These are phyloP conservation scores for Allium cepa DNA, from an alignment of 106 monocot genomes.

Conservation along the genomic window DNA sequence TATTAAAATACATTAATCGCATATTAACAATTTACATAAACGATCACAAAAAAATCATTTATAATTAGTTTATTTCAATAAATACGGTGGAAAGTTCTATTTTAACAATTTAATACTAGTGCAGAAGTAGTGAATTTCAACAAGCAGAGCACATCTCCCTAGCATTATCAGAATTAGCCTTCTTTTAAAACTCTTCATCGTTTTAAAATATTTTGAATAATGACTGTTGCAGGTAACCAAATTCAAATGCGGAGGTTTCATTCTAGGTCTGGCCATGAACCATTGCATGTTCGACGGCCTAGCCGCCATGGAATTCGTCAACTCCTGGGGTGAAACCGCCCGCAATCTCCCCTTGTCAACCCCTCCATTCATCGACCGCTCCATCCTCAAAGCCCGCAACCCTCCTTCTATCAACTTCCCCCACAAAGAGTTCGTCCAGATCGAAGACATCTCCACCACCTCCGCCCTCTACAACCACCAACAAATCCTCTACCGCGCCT, in stretches of 20 bases:
- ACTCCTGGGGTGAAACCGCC: constrained; percentile 75
- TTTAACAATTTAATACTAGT: too few relatives aligned
- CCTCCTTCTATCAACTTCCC: constrained; percentile 40
- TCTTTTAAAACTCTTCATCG: too few relatives aligned
- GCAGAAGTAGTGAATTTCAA: too few relatives aligned
- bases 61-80: too few relatives aligned
- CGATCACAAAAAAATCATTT: too few relatives aligned
- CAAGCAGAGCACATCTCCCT: too few relatives aligned
- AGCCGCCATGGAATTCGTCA: constrained; percentile 81
- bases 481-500: constrained; percentile 43
- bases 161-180: too few relatives aligned
- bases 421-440: constrained; percentile 63
- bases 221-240: constrained; percentile 44
- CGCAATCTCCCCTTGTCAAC: constrained; percentile 38
- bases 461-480: constrained; percentile 32
- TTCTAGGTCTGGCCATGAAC: constrained; percentile 72
- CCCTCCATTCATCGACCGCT: constrained; percentile 58
- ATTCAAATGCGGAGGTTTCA: constrained; percentile 79
- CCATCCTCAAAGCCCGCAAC: constrained; percentile 32
- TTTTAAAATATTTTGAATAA: too few relatives aligned
- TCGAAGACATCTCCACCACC: constrained; percentile 44
- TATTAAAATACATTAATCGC: too few relatives aligned
- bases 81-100: too few relatives aligned
- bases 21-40: too few relatives aligned
- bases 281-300: constrained; percentile 92